Base-by-base conservation (phyloP, 2,329 filamentous ascomycete species). In the Dothistroma septosporum region DNA sequence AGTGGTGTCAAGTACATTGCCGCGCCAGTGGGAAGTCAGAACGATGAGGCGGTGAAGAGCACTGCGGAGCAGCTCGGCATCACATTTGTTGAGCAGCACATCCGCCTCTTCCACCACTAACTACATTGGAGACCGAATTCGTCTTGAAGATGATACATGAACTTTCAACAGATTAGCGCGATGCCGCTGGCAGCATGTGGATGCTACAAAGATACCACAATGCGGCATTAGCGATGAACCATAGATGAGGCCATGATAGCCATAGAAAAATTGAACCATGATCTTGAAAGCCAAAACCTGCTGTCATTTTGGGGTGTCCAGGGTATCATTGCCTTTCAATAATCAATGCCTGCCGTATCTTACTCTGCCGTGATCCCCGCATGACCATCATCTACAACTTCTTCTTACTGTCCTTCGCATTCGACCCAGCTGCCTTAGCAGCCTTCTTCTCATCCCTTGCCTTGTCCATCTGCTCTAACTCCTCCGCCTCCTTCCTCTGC, bases 1-100 rank as follows among this genome's bases (percentile, higher is more conserved):
- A 96, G 91, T 22, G 94, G 94, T 54, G 92, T 86, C 73, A 97
- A 96, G 82, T 99, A 96, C 80, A 91, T 97, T 72, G 93, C 94
- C 58, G 93, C 93, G 44, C 94, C 94, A 10, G 89, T 86, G 55
- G 94, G 94, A 60, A 96, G 89, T 76, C 90, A 94, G 77, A 94
- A 94, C 74, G 91, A 94, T 75, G 77, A 82, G 60, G 84, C 87
- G 54, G 91, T 94, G 50, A 90, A 96, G 70, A 88, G 91, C 75
- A 95, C 92, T 11, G 91, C 92, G 5, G 91, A 96, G 81, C 91
- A 93, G 80, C 82, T 96, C 66, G 90, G 88, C 58, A 96, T 97
- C 71, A 92, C 89, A 49, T 97, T 97, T 78, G 89, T 97, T 41
- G 92, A 99, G 83, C 94, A 99, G 83, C 91, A 89, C 75, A 88